Evolutionary conservation across 768 basidiomycete genomes (phyloP).

Genomic region (Cystobasidium tubakii): DNA sequence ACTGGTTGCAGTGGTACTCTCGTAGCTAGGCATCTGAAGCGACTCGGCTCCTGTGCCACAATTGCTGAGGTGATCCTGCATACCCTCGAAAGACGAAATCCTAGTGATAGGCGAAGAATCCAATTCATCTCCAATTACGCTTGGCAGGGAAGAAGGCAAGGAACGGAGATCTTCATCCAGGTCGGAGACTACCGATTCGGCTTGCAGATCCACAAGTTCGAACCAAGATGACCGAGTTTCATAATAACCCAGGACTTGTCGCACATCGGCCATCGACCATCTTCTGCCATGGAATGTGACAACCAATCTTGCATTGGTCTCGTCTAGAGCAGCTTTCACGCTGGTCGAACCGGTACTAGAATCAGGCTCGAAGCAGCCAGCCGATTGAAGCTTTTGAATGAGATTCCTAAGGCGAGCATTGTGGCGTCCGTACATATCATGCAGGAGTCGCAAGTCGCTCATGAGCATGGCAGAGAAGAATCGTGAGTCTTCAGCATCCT

Average conservation of each 20-base stretch:
- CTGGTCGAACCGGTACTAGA: not conserved
- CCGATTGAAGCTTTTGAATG: conserved; percentile 1
- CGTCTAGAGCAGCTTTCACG: conserved; percentile 23
- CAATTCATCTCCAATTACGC: not conserved
- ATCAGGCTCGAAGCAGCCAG: conserved; percentile 29
- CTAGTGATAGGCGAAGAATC: not conserved
- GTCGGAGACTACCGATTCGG: not conserved
- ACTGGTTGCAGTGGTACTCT: not conserved
- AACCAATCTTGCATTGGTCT: not conserved
- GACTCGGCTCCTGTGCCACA: not conserved
- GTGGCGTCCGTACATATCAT: conserved; percentile 21
- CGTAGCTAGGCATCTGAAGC: not conserved
- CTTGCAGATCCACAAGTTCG: conserved; percentile 27
- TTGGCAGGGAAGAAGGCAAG: not conserved
- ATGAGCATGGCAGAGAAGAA: conserved; percentile 32
- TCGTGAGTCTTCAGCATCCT: not conserved
- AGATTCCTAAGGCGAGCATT: conserved; percentile 25
- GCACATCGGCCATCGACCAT: conserved; percentile 23
- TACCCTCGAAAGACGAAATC: not conserved
- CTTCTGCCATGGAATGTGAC: conserved; percentile 15
- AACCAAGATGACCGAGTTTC: conserved; percentile 18
- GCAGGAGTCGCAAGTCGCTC: conserved; percentile 26
- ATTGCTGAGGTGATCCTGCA: not conserved
- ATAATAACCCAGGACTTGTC: conserved; percentile 29
- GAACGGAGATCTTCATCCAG: conserved; percentile 6